A percentile compares a stretch with the other conserved stretches of the same genome.
phyloP scores from a whole-genome alignment of 805 yeast genomes.

The Helenozyma baotianmanensis region DNA sequence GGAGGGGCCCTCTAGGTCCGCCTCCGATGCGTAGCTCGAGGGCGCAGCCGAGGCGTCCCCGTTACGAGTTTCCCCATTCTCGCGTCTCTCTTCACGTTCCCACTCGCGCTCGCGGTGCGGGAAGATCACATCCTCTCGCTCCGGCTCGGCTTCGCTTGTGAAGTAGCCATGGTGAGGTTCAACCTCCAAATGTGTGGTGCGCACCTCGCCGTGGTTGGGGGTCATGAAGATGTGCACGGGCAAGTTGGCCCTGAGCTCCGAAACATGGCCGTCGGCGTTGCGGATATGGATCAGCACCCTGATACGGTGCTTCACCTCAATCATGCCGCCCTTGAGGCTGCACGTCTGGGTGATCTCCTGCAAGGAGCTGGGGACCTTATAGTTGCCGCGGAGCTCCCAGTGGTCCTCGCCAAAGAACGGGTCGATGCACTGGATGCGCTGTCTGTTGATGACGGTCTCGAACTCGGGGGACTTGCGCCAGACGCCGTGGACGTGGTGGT shows the following conservation, averaged over 20 bases:
- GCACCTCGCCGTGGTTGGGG: slow-evolving; percentile 34
- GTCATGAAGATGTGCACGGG: slow-evolving; percentile 44
- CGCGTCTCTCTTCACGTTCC: slow-evolving; percentile 1
- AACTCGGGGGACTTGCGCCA: slow-evolving; percentile 39
- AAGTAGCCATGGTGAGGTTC: slow-evolving; percentile 25
- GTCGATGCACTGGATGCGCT: slow-evolving; percentile 17
- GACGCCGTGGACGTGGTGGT: slow-evolving; percentile 27
- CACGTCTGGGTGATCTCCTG: slow-evolving; percentile 42
- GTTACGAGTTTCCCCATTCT: too few species aligned
- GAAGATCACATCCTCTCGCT: slow-evolving; percentile 26
- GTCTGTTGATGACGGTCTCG: slow-evolving; percentile 29
- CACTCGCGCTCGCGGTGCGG: slow-evolving; percentile 17
- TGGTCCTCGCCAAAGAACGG: slow-evolving; percentile 26
- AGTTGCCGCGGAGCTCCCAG: slow-evolving; percentile 43
- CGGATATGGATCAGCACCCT: slow-evolving; percentile 40
- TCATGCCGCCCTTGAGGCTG: slow-evolving; percentile 33
- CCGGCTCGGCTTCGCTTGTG: slow-evolving; percentile 13
- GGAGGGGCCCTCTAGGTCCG: background rate
- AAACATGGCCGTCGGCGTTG: slow-evolving; percentile 47
- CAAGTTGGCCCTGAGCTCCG: slow-evolving; percentile 49
- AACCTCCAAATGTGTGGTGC: slow-evolving; percentile 30
- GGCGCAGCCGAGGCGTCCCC: background rate
- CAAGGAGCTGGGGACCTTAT: slow-evolving; percentile 37
- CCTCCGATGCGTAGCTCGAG: too few species aligned
- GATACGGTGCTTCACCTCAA: slow-evolving; percentile 44